Conservation (phyloP, 768 basidiomycete genomes). For the Tricholoma terreum region DNA sequence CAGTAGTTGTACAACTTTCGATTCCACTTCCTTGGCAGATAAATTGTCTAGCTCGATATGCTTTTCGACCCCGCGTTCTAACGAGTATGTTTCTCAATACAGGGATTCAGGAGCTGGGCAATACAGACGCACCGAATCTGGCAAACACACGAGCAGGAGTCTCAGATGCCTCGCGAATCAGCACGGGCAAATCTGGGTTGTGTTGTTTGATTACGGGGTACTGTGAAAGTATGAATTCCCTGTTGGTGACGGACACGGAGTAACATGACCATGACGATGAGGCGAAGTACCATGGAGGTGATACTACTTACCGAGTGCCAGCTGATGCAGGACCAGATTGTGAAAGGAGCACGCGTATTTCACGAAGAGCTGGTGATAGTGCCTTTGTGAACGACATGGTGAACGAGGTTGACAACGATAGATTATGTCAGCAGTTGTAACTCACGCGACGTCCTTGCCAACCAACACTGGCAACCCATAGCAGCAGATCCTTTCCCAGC, state of each 20-base stretch:
- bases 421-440: conserved; percentile 34
- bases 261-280: not conserved
- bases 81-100: conserved; percentile 6
- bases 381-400: conserved; percentile 68
- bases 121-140: conserved; percentile 65
- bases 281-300: not conserved
- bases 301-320: conserved; percentile 62
- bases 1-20: conserved; percentile 65
- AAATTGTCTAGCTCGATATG: conserved; percentile 80
- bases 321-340: conserved; percentile 74
- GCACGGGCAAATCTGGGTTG: conserved; percentile 82
- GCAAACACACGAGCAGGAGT: conserved; percentile 84
- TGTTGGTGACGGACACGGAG: conserved; percentile 26
- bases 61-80: conserved; percentile 79
- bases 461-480: conserved; percentile 15
- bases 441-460: conserved; percentile 30
- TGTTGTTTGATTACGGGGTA: conserved; percentile 76
- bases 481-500: conserved; percentile 7
- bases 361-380: conserved; percentile 74
- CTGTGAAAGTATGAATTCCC: conserved; percentile 75
- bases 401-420: conserved; percentile 7
- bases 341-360: conserved; percentile 78
- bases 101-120: not conserved
- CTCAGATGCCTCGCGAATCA: conserved; percentile 77
- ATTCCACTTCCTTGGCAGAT: conserved; percentile 66